Percentiles rank a stretch among this genome's conserved stretches.
Conservation (phyloP, 202 grass and related monocot genomes). For the Elaeis oleifera region DNA sequence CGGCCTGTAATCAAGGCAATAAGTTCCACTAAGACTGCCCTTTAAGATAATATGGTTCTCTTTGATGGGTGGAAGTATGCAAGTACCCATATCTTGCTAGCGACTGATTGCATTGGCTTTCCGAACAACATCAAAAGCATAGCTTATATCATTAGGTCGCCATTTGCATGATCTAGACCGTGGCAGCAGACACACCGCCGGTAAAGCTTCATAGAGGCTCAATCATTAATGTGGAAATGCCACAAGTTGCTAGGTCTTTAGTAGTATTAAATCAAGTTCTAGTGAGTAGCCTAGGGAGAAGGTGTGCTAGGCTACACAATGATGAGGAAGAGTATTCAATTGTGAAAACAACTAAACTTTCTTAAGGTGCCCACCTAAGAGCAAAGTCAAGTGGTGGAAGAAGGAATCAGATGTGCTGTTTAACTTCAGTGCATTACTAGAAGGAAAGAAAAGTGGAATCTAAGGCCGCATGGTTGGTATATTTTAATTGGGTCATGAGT, state of each 20-base stretch:
- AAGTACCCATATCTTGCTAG: too few species aligned
- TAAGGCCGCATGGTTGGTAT: conserved; percentile 36
- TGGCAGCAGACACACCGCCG: conserved; percentile 19
- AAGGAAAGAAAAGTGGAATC: conserved; percentile 27
- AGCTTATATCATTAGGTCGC: not conserved
- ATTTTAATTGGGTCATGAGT: conserved; percentile 16
- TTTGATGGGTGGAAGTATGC: too few species aligned
- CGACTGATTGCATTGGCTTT: too few species aligned
- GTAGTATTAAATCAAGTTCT: conserved; percentile 10
- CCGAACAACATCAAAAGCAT: too few species aligned
- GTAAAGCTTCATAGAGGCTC: conserved; percentile 23
- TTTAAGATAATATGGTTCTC: too few species aligned
- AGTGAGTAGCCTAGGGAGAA: conserved; percentile 15
- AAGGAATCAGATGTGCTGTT: conserved; percentile 74
- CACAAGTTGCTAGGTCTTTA: conserved; percentile 12
- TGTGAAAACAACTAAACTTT: conserved; percentile 18
- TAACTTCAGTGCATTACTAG: conserved; percentile 26
- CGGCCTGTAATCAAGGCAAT: conserved; percentile 44
- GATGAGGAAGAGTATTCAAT: conserved; percentile 24
- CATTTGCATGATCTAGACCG: not conserved
- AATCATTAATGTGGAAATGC: not conserved
- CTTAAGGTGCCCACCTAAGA: conserved; percentile 11
- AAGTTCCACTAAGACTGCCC: too few species aligned
- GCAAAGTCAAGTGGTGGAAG: conserved; percentile 44
- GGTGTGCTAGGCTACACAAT: conserved; percentile 24